Base-by-base conservation (phyloP, 768 basidiomycete species). In the Trametes meyenii region DNA sequence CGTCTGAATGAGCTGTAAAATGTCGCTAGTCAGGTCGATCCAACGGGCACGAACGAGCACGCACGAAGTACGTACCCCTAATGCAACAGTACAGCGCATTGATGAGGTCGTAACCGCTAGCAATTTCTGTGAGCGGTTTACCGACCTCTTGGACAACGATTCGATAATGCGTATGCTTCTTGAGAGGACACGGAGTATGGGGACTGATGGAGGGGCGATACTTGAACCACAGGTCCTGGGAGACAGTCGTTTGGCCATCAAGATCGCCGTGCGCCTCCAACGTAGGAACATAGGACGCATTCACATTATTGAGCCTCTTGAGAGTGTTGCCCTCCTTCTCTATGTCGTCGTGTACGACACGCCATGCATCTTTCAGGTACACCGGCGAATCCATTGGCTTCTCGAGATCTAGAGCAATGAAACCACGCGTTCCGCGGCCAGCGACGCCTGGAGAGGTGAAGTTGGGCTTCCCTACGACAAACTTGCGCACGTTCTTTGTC, bases 311-410 rank as follows among this genome's bases (percentile, higher is more conserved):
- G 7, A 57, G 56, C 24, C 12, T 26, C 3, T 39, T 24, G 35
- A 57, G 56, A 11, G 50, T 38, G 0, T 46, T 23, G 5, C 56
- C 56, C n/a, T 57, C 56, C 44, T 43, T 23, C 50, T 51, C 23
- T 6, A 50, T 40, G 2, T 39, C 38, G 7, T 38, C 36, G 21
- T 49, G 56, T 5, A 26, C 56, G 13, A 57, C 38, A 10, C 56
- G 46, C 56, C 56, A 57, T n/a, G 46, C 13, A 19, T 57, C 56
- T 16, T 57, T 57, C 4, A 57, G 46, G 23, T 50, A 57, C 2
- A 57, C 56, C 46, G 42, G 13, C 4, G 36, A n/a, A 16, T 38
- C 17, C 16, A 17, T 5, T 21, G 16, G 5, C 11, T 57, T 6
- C 23, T 39, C 36, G 7, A 33, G 4, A 17, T 48, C 46, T 7